Evolutionary conservation across 768 basidiomycete species (phyloP).

Genomic region (Serendipita sp.): DNA sequence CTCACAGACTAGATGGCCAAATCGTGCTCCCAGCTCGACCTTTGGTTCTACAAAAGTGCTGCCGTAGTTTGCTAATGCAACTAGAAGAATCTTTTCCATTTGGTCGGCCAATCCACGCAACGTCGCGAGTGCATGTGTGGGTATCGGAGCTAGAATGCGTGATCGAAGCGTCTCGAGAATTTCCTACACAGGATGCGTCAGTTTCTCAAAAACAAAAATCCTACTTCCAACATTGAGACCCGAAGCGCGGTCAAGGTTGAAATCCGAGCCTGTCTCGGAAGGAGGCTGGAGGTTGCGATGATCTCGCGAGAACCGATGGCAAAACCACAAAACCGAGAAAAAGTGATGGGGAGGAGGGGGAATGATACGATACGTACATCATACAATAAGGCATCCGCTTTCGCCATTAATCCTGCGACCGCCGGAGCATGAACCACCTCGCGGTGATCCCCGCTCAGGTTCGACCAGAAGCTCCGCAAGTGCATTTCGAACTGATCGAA

Average conservation of each 20-base stretch:
- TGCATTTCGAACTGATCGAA: slow-evolving; percentile 87
- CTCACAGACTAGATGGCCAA: slow-evolving; percentile 78
- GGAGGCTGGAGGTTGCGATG: no score
- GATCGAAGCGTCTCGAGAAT: slow-evolving; percentile 71
- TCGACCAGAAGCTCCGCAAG: slow-evolving; percentile 73
- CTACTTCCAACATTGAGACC: no score
- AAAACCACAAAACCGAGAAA: not conserved
- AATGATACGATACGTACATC: slow-evolving; percentile 43
- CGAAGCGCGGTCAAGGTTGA: no score
- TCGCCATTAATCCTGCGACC: slow-evolving; percentile 75
- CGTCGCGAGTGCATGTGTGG: slow-evolving; percentile 47
- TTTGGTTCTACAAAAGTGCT: slow-evolving; percentile 85
- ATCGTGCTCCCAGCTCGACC: slow-evolving; percentile 78
- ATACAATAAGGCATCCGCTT: slow-evolving; percentile 79
- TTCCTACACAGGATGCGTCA: slow-evolving; percentile 36
- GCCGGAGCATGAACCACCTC: slow-evolving; percentile 81
- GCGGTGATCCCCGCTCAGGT: slow-evolving; percentile 54
- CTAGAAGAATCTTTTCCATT: slow-evolving; percentile 78
- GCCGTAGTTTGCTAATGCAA: slow-evolving; percentile 67
- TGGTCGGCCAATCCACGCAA: slow-evolving; percentile 76
- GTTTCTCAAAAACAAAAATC: no score
- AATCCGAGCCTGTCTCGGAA: no score
- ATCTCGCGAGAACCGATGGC: no score
- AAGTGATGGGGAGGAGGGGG: slow-evolving; percentile 10
- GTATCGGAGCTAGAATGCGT: slow-evolving; percentile 67